phyloP scores from a whole-genome alignment of 345 rosid genomes.

The Salix suchowensis region DNA sequence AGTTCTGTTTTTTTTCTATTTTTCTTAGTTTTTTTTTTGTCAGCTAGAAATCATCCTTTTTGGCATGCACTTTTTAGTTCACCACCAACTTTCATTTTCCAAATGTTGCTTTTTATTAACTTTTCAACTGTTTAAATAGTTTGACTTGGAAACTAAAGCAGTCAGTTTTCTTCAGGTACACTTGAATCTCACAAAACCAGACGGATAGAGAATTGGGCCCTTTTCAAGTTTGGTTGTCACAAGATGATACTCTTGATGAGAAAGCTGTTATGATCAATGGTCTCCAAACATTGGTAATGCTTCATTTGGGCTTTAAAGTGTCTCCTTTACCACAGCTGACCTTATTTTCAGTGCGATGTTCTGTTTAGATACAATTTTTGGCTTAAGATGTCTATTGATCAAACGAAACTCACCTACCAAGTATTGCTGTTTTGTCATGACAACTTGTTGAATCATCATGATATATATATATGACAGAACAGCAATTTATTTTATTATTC shows the following conservation, averaged over 20 bases:
- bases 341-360: background rate
- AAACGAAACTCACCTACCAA: background rate
- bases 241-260: constrained; percentile 51
- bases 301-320: constrained; percentile 2
- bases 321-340: background rate
- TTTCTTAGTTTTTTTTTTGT: background rate
- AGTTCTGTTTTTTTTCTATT: background rate
- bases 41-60: background rate
- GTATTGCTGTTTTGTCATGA: background rate
- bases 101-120: background rate
- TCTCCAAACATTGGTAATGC: constrained; percentile 71
- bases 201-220: constrained; percentile 74
- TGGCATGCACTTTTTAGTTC: background rate
- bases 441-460: background rate
- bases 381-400: background rate
- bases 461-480: background rate
- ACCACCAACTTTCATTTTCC: background rate
- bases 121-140: background rate
- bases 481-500: background rate
- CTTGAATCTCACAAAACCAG: constrained; percentile 67
- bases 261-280: constrained; percentile 71
- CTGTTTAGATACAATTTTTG: background rate
- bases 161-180: constrained; percentile 44
- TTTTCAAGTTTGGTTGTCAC: constrained; percentile 68
- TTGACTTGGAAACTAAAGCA: constrained; percentile 23